A percentile compares a stretch with the other conserved stretches of the same genome.
Conservation (phyloP, 768 basidiomycete genomes). For the Mycena floridula region DNA sequence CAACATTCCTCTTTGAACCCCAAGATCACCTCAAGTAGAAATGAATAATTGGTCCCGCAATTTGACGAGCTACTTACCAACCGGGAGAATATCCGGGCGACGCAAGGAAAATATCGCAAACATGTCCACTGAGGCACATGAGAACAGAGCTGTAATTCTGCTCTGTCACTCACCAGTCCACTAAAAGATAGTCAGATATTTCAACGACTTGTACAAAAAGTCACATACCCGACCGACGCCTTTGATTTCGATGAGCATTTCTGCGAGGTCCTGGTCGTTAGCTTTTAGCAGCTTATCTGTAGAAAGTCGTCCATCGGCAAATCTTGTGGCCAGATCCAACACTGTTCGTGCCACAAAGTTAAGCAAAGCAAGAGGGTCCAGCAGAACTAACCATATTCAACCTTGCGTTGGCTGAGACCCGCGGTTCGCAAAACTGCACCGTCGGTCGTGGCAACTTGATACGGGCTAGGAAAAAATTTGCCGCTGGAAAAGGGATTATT, state of each 20-base stretch:
- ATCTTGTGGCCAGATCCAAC: conserved; percentile 70
- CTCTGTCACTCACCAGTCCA: conserved; percentile 53
- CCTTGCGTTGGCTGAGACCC: conserved; percentile 80
- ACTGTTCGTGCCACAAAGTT: conserved; percentile 35
- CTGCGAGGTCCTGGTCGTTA: conserved; percentile 68
- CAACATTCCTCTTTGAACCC: conserved; percentile 70
- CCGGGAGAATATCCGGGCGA: conserved; percentile 74
- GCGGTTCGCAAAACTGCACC: conserved; percentile 57
- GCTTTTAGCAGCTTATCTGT: conserved; percentile 65
- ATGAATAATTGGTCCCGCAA: neutral
- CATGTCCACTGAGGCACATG: conserved; percentile 87
- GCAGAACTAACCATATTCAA: conserved; percentile 75
- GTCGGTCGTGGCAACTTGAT: conserved; percentile 58
- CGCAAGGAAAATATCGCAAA: conserved; percentile 86
- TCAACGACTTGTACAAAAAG: neutral
- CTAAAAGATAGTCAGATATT: conserved; percentile 19
- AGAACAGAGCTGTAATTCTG: conserved; percentile 5
- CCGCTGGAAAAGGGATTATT: too few relatives aligned
- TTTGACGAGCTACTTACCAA: conserved; percentile 29
- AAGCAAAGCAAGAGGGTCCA: conserved; percentile 1
- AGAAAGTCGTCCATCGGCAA: conserved; percentile 75
- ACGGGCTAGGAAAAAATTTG: conserved; percentile 65
- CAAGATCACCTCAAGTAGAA: conserved; percentile 75
- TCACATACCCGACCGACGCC: conserved; percentile 68
- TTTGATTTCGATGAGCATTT: conserved; percentile 70